Evolutionary conservation across 768 basidiomycete genomes (phyloP).

Genomic region (Brasilioporus rufonigricans): DNA sequence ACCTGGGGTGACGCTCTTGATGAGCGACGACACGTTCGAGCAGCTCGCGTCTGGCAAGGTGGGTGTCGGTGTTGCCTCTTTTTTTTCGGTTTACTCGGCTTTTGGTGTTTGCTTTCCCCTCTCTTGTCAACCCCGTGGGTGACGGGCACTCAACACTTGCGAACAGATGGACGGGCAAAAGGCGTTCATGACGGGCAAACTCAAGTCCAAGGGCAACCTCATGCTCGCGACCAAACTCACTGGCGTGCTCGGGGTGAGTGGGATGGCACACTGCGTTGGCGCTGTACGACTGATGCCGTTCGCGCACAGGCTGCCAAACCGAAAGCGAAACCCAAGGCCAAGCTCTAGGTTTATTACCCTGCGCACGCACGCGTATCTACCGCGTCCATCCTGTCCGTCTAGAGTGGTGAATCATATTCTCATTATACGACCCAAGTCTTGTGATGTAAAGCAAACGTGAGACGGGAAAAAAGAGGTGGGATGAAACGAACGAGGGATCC

Average conservation of each 20-base stretch:
- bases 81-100: no score
- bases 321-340: slow-evolving; percentile 36
- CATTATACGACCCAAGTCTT: slow-evolving; percentile 14
- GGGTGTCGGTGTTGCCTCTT: slow-evolving; percentile 4
- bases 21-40: slow-evolving; percentile 73
- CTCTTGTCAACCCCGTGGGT: no score
- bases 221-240: slow-evolving; percentile 94
- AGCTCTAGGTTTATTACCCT: slow-evolving; percentile 26
- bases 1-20: slow-evolving; percentile 77
- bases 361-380: not conserved
- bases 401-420: slow-evolving; percentile 18
- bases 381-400: not conserved
- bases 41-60: slow-evolving; percentile 76
- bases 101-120: no score
- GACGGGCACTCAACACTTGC: not conserved
- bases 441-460: not conserved
- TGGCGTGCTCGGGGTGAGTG: slow-evolving; percentile 68
- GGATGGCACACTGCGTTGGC: no score
- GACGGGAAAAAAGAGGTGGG: not conserved
- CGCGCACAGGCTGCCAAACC: slow-evolving; percentile 29
- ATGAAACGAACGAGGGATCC: slow-evolving; percentile 13
- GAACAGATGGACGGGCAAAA: slow-evolving; percentile 83
- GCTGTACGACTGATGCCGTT: not conserved
- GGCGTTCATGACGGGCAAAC: slow-evolving; percentile 93
- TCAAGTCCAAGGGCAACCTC: slow-evolving; percentile 90